A percentile compares a stretch with the other conserved stretches of the same genome.
Evolutionary conservation across 768 basidiomycete species (phyloP).

Genomic region (Xanthoconium stramineum): DNA sequence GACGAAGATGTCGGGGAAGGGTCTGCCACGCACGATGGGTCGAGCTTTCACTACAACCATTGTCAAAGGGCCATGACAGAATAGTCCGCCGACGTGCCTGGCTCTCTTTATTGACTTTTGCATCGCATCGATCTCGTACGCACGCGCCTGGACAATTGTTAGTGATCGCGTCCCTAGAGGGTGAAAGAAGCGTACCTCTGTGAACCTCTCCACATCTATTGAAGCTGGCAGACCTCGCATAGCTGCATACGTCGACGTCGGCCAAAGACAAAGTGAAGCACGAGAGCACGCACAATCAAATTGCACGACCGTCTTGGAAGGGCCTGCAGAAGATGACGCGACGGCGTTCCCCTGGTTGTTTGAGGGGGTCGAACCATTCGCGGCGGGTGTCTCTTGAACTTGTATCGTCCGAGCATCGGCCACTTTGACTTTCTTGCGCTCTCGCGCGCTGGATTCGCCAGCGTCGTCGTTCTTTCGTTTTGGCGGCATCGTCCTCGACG

Average conservation of each 20-base stretch:
- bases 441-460: constrained; percentile 36
- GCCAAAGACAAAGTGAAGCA: background rate
- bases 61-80: background rate
- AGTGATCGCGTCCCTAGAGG: background rate
- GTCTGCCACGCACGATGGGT: constrained; percentile 90
- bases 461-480: constrained; percentile 39
- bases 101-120: constrained; percentile 80
- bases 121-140: constrained; percentile 91
- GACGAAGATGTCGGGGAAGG: constrained; percentile 84
- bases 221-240: constrained; percentile 62
- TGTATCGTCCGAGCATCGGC: constrained; percentile 62
- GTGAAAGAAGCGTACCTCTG: constrained; percentile 52
- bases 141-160: constrained; percentile 56
- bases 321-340: constrained; percentile 28
- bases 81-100: constrained; percentile 39
- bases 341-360: constrained; percentile 26
- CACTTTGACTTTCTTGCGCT: constrained; percentile 70
- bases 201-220: constrained; percentile 86
- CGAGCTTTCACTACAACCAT: constrained; percentile 50
- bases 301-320: constrained; percentile 37
- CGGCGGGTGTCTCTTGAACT: constrained; percentile 42
- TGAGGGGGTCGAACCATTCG: constrained; percentile 5
- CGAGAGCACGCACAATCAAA: constrained; percentile 39
- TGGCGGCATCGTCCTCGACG: constrained; percentile 28
- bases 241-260: constrained; percentile 35